A percentile compares a stretch with the other conserved stretches of the same genome.
Conservation (phyloP, 2,329 filamentous ascomycete genomes). For the Cercospora nicotianae region DNA sequence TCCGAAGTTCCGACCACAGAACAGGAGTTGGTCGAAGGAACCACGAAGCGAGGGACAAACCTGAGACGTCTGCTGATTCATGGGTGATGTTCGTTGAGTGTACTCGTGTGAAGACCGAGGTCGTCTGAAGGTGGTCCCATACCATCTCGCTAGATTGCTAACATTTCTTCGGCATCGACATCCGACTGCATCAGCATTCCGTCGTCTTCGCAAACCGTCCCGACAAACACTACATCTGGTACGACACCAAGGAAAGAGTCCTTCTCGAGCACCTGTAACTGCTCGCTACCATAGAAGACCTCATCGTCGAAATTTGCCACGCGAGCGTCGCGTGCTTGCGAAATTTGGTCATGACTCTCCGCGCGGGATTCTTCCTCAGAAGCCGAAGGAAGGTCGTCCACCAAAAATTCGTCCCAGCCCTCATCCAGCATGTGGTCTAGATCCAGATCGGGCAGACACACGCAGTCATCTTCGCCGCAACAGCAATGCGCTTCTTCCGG, state of each 20-base stretch:
- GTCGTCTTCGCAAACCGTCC: not conserved
- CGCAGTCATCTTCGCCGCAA: not conserved
- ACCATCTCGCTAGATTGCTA: not conserved
- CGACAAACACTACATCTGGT: not conserved
- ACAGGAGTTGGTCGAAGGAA: not conserved
- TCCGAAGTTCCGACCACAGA: not conserved
- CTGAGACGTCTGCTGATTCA: not conserved
- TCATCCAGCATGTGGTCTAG: not conserved
- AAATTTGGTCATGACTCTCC: not conserved
- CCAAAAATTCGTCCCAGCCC: not conserved
- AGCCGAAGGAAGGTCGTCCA: not conserved
- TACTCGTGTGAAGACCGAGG: not conserved
- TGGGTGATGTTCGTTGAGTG: not conserved
- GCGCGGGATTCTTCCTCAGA: not conserved
- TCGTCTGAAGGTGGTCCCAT: not conserved
- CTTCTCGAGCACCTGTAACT: not conserved
- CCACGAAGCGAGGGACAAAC: not conserved
- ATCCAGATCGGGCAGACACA: not conserved
- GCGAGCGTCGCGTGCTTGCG: not conserved
- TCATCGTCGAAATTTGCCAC: not conserved
- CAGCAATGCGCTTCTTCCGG: not conserved
- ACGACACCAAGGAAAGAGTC: not conserved
- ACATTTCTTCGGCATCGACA: not conserved
- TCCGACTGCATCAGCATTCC: not conserved
- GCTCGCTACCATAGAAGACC: not conserved